Percentiles rank a stretch among this genome's conserved stretches.
These are phyloP conservation scores for Colletotrichum plurivorum DNA, from an alignment of 2,329 filamentous ascomycete species.

Conservation along the genomic window DNA sequence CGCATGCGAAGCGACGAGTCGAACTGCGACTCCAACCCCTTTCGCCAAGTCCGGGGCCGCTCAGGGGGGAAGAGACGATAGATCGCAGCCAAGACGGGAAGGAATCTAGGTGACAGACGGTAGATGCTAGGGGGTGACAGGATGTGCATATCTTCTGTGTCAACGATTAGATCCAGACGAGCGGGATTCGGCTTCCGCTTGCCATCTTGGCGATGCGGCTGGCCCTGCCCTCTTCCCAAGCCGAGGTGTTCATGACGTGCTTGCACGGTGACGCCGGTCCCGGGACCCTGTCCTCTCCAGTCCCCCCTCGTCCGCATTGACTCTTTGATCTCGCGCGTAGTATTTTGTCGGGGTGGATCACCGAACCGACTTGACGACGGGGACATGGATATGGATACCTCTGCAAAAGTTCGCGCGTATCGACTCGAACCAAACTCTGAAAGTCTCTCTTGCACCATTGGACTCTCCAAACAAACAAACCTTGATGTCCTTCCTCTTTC, in stretches of 20 bases:
- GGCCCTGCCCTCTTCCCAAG: neutral
- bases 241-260: constrained; percentile 29
- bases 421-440: neutral
- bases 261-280: constrained; percentile 10
- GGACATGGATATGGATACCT: neutral
- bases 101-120: constrained; percentile 7
- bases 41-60: constrained; percentile 33
- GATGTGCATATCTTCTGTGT: constrained; percentile 26
- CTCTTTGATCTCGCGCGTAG: constrained; percentile 1
- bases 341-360: neutral
- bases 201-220: constrained; percentile 31
- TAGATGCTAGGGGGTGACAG: neutral
- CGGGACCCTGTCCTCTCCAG: constrained; percentile 15
- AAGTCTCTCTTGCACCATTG: neutral
- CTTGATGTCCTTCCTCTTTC: constrained; percentile 17
- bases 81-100: constrained; percentile 39
- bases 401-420: constrained; percentile 32
- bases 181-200: constrained; percentile 22
- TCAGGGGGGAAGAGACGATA: constrained; percentile 7
- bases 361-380: neutral
- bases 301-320: neutral
- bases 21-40: constrained; percentile 18
- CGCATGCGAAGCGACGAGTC: constrained; percentile 26
- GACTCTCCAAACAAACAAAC: neutral
- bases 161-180: constrained; percentile 17